phyloP scores from a whole-genome alignment of 371 early-diverging fungal genomes.

The Mucor mucedo region DNA sequence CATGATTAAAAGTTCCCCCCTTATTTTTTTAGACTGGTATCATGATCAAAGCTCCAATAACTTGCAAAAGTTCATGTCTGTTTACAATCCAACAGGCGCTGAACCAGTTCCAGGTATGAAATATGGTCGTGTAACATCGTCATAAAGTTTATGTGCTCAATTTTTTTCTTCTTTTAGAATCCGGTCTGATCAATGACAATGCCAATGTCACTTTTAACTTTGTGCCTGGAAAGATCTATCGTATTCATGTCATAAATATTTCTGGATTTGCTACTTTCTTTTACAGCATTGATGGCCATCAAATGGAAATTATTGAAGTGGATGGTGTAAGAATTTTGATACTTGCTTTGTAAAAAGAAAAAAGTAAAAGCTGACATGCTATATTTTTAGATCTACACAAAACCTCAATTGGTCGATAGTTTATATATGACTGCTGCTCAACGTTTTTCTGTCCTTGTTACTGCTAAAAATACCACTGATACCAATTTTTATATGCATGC shows the following conservation, averaged over 20 bases:
- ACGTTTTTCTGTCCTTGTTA: constrained; percentile 71
- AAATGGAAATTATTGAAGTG: constrained; percentile 76
- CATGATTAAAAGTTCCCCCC: background rate
- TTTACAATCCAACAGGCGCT: constrained; percentile 66
- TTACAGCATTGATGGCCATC: constrained; percentile 75
- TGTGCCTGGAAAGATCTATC: constrained; percentile 36
- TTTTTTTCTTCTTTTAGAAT: constrained; percentile 20
- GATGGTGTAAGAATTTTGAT: constrained; percentile 59
- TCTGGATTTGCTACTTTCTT: constrained; percentile 68
- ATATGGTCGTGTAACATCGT: background rate
- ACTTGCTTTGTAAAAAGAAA: background rate
- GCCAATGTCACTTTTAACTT: constrained; percentile 27
- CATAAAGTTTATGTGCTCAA: background rate
- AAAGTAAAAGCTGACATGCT: background rate
- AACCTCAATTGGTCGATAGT: constrained; percentile 54
- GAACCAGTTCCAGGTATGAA: constrained; percentile 61
- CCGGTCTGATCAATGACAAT: constrained; percentile 58
- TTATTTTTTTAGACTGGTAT: constrained; percentile 62
- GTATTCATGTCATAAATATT: constrained; percentile 64
- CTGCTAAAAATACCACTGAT: constrained; percentile 63
- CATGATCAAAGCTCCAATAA: constrained; percentile 50
- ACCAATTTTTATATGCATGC: constrained; percentile 72
- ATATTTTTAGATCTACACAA: constrained; percentile 13
- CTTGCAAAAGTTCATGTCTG: constrained; percentile 49
- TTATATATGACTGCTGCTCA: constrained; percentile 68